Evolutionary conservation across 192 early-diverging fungal genomes (phyloP), one percentile per base, ranked within the genome.

Genomic region (Backusella macrospora): DNA sequence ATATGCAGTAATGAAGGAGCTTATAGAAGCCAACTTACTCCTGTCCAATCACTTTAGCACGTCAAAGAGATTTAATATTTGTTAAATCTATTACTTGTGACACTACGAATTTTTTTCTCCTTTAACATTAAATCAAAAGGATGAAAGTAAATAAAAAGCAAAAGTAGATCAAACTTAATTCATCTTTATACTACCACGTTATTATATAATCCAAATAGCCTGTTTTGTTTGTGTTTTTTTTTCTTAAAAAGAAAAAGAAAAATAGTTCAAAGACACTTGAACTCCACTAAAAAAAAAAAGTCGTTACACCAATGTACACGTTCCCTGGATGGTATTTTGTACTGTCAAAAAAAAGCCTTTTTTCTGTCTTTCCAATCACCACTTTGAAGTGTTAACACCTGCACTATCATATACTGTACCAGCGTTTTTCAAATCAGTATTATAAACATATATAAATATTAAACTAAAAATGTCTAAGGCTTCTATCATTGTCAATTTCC

Each of bases 321-420:
- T 59, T 59, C 21, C 21, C 9, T 26, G 52, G 52, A 13, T 59
- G 12, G 26, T 59, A 26, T 59, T 52, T 59, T 59, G 21, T 23
- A 59, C 18, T 59, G 52, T 59, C 52, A 59, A 59, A 52, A 52
- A 52, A 48, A 48, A 48, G 5, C n/a, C n/a, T n/a, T n/a, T n/a
- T n/a, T n/a, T n/a, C 18, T 23, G 13, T 12, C 21, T 59, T 59
- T 23, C 52, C 52, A 59, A 59, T 59, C 52, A 59, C 5, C 52
- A 59, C 26, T 59, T 23, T 5, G 10, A 59, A 23, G 52, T 59
- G 9, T 16, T 26, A 23, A 12, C 52, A 59, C 52, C 52, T 59
- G 52, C 52, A 59, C 7, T 26, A 26, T 1, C 26, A 59, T 2
- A 0, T 12, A 13, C 12, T 23, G 18, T 26, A 23, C 5, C 21